Conservation (phyloP, 106 monocot species). For the Allium fistulosum region DNA sequence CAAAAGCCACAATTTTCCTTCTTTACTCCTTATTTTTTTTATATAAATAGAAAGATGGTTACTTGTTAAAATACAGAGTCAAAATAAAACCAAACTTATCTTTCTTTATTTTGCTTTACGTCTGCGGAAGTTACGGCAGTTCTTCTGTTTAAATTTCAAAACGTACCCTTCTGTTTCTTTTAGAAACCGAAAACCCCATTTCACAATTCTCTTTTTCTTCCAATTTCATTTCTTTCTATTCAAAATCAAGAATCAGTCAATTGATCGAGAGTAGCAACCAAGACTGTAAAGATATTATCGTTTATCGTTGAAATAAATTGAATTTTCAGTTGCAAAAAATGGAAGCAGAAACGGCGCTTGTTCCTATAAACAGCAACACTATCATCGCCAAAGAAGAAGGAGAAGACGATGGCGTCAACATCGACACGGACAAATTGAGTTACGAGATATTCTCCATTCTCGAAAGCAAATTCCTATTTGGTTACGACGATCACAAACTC, state of each 20-base stretch:
- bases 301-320: background rate
- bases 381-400: background rate
- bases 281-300: background rate
- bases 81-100: too few species aligned
- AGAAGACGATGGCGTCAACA: background rate
- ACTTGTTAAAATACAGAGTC: too few species aligned
- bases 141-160: background rate
- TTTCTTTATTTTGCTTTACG: background rate
- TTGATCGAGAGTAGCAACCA: background rate
- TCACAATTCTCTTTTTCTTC: background rate
- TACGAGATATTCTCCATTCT: conserved; percentile 97
- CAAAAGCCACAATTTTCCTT: too few species aligned
- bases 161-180: background rate
- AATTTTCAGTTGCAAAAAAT: background rate
- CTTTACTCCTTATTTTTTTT: too few species aligned
- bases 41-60: too few species aligned
- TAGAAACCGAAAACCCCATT: background rate
- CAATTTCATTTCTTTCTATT: background rate
- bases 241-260: background rate
- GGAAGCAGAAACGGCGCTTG: conserved; percentile 1
- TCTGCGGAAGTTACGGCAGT: background rate
- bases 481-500: conserved; percentile 37
- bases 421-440: conserved; percentile 80
- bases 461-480: conserved; percentile 89
- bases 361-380: background rate